Base-by-base conservation (phyloP, 2,329 filamentous ascomycete genomes). In the Fusarium protoensiforme region DNA sequence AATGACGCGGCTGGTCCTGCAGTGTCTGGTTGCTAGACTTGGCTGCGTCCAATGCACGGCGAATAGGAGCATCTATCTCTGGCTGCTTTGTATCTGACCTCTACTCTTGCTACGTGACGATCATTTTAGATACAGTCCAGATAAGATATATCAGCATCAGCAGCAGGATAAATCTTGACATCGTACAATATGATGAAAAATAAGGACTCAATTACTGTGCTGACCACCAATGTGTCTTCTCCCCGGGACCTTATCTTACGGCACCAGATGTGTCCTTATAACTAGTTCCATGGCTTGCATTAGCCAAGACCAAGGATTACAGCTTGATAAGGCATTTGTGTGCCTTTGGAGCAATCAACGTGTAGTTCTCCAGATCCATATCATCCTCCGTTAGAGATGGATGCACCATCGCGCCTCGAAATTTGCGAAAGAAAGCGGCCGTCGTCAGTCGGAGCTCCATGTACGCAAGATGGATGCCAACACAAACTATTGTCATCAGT, bases 381-480 rank as follows among this genome's bases (percentile, higher is more conserved):
- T 62, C 41, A n/a, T 62, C 41, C 2, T 29, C 22, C 0, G 57
- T 65, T 14, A 53, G n/a, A 2, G 41, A 65, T 24, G 20, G 22
- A 51, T 65, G 33, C n/a, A 65, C 27, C 4, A 18, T 10, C 7
- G 57, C 41, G 3, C 57, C 57, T 2, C 8, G 33, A 35, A 65
- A 62, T 18, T 27, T 53, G 11, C 27, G 33, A 18, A 65, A 65
- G 22, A 65, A 63, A 7, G 7, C 36, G 0, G 58, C 46, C 7
- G 46, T 24, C 11, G 58, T 35, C 14, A 65, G 18, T 2, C 63
- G 58, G 3, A 65, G 58, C 22, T 65, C 63, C 46, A 65, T 65
- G 5, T 43, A 63, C 5, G 63, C 58, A 14, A 65, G 36, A 29
- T 63, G 43, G 16, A 63, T 36, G 2, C 63, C 63, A 6, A 63